Percentiles rank a stretch among this genome's conserved stretches.
Evolutionary conservation across 306 rosid species (phyloP).

Genomic region (Cotoneaster glaucophyllus): DNA sequence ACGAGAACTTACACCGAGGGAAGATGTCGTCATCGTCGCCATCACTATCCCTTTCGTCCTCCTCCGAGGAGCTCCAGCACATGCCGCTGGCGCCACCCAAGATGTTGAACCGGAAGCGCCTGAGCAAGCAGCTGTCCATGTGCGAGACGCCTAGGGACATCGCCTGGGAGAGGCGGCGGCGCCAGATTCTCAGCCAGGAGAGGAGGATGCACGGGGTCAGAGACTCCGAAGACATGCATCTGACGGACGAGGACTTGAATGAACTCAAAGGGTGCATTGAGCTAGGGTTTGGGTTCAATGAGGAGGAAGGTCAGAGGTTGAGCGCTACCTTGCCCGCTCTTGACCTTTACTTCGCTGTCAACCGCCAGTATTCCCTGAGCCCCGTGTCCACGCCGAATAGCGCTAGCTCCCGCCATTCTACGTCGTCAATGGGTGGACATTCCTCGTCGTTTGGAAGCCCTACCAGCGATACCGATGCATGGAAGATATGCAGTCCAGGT

Average conservation of each 20-base stretch:
- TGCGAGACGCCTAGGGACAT: constrained; percentile 45
- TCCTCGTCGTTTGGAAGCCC: constrained; percentile 46
- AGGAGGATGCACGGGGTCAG: constrained; percentile 22
- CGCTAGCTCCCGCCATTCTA: constrained; percentile 24
- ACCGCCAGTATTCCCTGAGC: constrained; percentile 49
- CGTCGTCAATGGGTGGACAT: constrained; percentile 35
- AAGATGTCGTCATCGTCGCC: background rate
- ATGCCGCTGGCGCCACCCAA: constrained; percentile 38
- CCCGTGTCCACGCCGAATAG: constrained; percentile 58
- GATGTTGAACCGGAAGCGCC: constrained; percentile 34
- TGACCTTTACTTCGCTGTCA: constrained; percentile 85
- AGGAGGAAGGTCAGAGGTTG: constrained; percentile 68
- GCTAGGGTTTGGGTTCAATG: constrained; percentile 88
- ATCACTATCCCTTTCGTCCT: constrained; percentile 14
- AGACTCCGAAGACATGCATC: constrained; percentile 30
- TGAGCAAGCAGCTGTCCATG: constrained; percentile 52
- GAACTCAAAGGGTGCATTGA: constrained; percentile 87
- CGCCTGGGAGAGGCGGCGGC: constrained; percentile 78
- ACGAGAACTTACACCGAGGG: background rate
- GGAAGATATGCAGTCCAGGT: constrained; percentile 91
- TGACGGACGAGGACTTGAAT: constrained; percentile 57
- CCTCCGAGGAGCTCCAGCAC: constrained; percentile 37
- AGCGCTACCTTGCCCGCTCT: constrained; percentile 86
- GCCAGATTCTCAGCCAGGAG: constrained; percentile 43
- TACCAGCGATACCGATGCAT: constrained; percentile 50